Base-by-base conservation (phyloP, 768 basidiomycete species). In the Bullera alba region DNA sequence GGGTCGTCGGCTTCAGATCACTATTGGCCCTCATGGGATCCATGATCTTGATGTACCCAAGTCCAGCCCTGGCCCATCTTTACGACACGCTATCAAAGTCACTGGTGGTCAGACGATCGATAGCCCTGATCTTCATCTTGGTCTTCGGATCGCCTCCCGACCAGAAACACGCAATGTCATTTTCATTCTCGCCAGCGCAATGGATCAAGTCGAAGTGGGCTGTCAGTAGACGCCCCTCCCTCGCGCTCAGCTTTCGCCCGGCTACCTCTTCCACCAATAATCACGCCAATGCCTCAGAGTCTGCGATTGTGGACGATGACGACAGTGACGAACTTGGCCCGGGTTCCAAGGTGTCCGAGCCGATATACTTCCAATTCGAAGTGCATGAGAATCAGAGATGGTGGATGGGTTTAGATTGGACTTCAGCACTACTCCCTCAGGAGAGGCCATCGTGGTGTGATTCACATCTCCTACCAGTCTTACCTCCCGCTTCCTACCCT, bases 321-420 rank as follows among this genome's bases (percentile, higher is more conserved):
- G 54, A 59, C 5, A 35, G 47, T 26, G 46, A 39, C 4, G 43
- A 38, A n/a, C 14, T 12, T 16, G 42, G 44, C 22, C n/a, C n/a
- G n/a, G n/a, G n/a, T n/a, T n/a, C n/a, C n/a, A 48, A 55, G 43
- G 42, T 52, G 10, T 52, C 52, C 23, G 53, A 65, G 12, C 70
- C 71, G 8, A 58, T 73, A 1, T 69, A 69, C 44, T 91, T 92
- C 75, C 78, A 86, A 41, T 92, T 92, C 65, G 87, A 84, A n/a
- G 74, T 92, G 10, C 84, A 87, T 66, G 90, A 95, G 72, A 93
- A 93, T 72, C 90, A 95, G 73, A 79, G 91, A 5, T 93, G 91
- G 91, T 96, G 91, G 91, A 82, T 96, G 81, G 90, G 86, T 12
- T 79, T 96, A 37, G 91, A 95, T 73, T 96, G 87, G 87, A 93